Conservation (phyloP, 73 alveolate genomes). For the Tetrahymena malaccensis region DNA sequence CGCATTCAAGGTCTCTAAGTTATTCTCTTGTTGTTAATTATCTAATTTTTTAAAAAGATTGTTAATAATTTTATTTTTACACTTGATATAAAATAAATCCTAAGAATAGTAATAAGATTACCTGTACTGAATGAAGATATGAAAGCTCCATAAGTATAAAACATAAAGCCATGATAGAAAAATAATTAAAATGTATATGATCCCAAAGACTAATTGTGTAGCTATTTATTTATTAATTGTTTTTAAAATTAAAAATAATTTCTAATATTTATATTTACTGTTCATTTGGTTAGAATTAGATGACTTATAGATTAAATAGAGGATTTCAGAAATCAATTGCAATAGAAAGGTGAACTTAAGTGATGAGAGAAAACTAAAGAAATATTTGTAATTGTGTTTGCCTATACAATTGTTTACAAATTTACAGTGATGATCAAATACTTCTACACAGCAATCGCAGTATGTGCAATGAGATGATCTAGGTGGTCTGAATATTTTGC, state of each 20-base stretch:
- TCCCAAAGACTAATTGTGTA: background rate
- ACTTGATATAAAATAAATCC: background rate
- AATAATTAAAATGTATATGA: background rate
- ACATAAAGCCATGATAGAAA: background rate
- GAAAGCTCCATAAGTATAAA: background rate
- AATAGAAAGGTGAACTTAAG: background rate
- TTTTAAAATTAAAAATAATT: background rate
- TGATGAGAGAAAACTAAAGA: slow-evolving; percentile 32
- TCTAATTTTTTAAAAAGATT: background rate
- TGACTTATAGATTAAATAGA: background rate
- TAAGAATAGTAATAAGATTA: background rate
- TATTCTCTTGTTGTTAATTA: background rate
- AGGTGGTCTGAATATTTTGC: slow-evolving; percentile 73
- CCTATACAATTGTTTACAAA: slow-evolving; percentile 84
- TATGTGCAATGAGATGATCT: slow-evolving; percentile 75
- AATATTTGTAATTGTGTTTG: slow-evolving; percentile 64
- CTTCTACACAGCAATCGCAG: slow-evolving; percentile 77
- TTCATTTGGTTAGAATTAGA: background rate
- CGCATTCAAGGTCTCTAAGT: background rate
- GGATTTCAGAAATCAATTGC: background rate
- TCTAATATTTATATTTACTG: background rate
- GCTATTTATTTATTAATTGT: background rate
- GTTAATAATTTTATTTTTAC: background rate
- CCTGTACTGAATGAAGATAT: background rate
- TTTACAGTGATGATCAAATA: slow-evolving; percentile 83